Evolutionary conservation across 2,329 filamentous ascomycete genomes (phyloP), one percentile per base, ranked within the genome.

Genomic region (Arthrobotrys megalospora): DNA sequence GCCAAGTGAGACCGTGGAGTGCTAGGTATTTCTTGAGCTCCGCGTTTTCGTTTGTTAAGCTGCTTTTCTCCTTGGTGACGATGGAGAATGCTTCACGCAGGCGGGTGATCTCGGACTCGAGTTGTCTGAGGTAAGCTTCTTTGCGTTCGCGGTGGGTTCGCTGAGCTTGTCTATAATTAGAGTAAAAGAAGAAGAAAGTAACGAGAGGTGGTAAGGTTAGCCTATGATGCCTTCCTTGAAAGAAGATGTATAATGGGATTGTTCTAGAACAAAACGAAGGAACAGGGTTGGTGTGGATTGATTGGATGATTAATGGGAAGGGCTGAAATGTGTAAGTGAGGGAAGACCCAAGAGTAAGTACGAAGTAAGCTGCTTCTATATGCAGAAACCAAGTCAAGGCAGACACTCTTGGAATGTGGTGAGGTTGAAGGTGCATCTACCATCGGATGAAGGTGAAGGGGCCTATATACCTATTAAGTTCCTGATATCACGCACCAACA

Each of bases 81-180:
- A 89, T 90, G 82, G 90, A 90, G 82, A 91, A 95, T n/a, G 91
- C 88, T 83, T 97, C 94, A 83, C 96, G 96, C 50, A 98, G 87
- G 60, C 93, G 91, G 19, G 96, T 87, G 4, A 98, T 92, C 85
- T 98, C 94, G 82, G 95, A 91, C 85, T 99, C 96, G 14, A 98
- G 89, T 10, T 92, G 90, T 84, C 96, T 96, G 86, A 97, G 96
- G 84, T 98, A 98, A 82, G 94, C 89, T 85, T 98, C 96, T 84
- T 98, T 98, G 81, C 96, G 90, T 85, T 98, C 96, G 70, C 96
- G 93, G 85, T 99, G 96, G 16, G 96, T 98, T 83, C 96, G 91
- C 85, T 98, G 96, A 34, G 96, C 96, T 86, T 98, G 95, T 80
- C 96, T 90, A 83, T 98, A 98, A 60, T 72, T 62, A 62, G 67